Base-by-base conservation (phyloP, 75 land plant genomes). In the Selaginella tamariscina region DNA sequence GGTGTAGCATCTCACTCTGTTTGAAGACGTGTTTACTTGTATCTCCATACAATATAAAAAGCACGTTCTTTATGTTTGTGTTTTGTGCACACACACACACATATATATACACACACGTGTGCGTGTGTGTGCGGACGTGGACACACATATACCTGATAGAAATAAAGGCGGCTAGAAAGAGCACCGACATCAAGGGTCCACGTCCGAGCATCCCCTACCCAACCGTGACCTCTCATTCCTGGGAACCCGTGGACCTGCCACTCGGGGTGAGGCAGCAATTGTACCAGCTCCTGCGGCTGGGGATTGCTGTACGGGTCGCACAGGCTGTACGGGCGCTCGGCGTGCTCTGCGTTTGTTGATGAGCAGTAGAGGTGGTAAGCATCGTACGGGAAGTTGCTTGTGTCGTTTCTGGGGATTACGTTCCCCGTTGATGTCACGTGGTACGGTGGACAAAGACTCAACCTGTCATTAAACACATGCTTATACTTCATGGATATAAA, bases 271-370 rank as follows among this genome's bases (percentile, higher is more conserved):
- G 96, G 96, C 65, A 90, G 64, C 20, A 90, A 26, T 72, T 90
- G 96, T 33, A 85, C 57, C 0, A 90, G 49, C 78, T 90, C 96
- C 68, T 90, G 91, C n/a, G 96, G 72, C 33, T 88, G 91, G 0
- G 96, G 96, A 71, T 90, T 90, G 72, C 96, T 90, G 77, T 85
- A 88, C 2, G 88, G 81, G 56, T 90, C 96, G 56, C 96, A 90
- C 24, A 65, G 27, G 30, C 24, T 33, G 13, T 9, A 65, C 1
- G 88, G 92, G 32, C 71, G 31, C 78, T 80, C 88, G 20, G 79
- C 31, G 28, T 79, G 66, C 57, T 67, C n/a, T 5, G 86, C 96
- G 69, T 83, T 88, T 0, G 84, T 81, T 0, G 96, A 88, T 2
- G 78, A 77, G 69, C 96, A 90, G 74, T 90, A 82, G 39, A 77